These are phyloP conservation scores for Diversispora eburnea DNA, from an alignment of 192 early-diverging fungal species.

Conservation along the genomic window DNA sequence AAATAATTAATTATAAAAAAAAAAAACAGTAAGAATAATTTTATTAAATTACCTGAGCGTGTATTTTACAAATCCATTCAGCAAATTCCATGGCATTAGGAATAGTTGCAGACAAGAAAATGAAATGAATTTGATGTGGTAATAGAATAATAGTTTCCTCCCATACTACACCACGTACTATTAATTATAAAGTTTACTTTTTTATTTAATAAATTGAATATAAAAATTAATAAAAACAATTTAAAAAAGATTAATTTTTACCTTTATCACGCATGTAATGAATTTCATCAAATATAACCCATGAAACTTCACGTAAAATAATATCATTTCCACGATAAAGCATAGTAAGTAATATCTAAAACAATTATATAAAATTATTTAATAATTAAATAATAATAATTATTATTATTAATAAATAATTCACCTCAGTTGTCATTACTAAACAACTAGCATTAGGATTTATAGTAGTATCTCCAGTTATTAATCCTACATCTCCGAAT, in stretches of 20 bases:
- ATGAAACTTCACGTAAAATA: slow-evolving; percentile 92
- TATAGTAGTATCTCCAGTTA: slow-evolving; percentile 98
- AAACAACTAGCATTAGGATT: slow-evolving; percentile 87
- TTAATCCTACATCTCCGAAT: slow-evolving; percentile 98
- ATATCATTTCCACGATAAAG: slow-evolving; percentile 94
- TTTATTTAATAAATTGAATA: no score
- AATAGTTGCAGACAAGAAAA: slow-evolving; percentile 97
- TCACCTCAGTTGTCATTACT: slow-evolving; percentile 94
- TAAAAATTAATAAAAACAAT: neutral
- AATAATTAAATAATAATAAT: neutral
- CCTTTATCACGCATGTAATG: slow-evolving; percentile 96
- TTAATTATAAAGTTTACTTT: neutral
- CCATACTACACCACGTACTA: slow-evolving; percentile 94
- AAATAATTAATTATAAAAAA: neutral
- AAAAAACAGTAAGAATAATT: neutral
- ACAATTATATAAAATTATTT: neutral
- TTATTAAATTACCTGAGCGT: slow-evolving; percentile 58
- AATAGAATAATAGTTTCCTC: slow-evolving; percentile 97
- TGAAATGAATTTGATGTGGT: slow-evolving; percentile 87
- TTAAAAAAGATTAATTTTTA: slow-evolving; percentile 29
- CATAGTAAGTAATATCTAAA: slow-evolving; percentile 91
- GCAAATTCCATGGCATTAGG: slow-evolving; percentile 99
- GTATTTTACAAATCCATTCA: slow-evolving; percentile 94
- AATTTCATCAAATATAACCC: slow-evolving; percentile 98
- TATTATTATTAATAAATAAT: neutral